phyloP scores from a whole-genome alignment of 352 stramenopile genomes.

The Phytopythium delawarense region DNA sequence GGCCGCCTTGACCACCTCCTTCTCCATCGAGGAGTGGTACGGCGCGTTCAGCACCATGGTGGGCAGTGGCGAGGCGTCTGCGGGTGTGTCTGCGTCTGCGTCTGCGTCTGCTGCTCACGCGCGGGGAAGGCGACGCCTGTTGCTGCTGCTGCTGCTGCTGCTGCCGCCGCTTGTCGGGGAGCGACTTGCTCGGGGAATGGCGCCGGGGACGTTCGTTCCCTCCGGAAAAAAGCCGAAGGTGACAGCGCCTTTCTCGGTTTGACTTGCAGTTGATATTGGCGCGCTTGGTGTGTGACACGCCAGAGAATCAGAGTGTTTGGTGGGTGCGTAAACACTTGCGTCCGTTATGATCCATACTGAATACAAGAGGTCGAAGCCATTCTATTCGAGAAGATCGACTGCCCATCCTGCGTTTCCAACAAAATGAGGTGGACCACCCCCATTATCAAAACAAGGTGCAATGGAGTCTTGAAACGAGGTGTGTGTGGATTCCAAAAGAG shows the following conservation, averaged over 20 bases:
- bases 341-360: not conserved
- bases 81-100: not conserved
- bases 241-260: too few species aligned
- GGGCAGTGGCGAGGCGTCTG: not conserved
- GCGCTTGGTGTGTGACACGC: conserved; percentile 7
- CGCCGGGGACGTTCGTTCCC: too few species aligned
- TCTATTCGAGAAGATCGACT: not conserved
- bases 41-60: conserved; percentile 82
- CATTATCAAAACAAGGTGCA: not conserved
- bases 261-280: too few species aligned
- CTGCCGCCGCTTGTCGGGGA: too few species aligned
- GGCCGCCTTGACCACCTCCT: conserved; percentile 77
- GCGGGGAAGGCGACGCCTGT: too few species aligned
- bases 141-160: too few species aligned
- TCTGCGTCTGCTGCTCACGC: too few species aligned
- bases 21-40: conserved; percentile 86
- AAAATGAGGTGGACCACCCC: not conserved
- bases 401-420: not conserved
- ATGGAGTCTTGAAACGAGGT: too few species aligned
- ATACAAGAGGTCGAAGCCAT: not conserved
- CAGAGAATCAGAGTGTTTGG: conserved; percentile 4
- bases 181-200: too few species aligned
- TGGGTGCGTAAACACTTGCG: conserved; percentile 1
- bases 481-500: too few species aligned
- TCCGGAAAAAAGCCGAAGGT: too few species aligned